These are phyloP conservation scores for Phaeosphaeriaceae sp. DNA, from an alignment of 2,329 filamentous ascomycete species.

Conservation along the genomic window DNA sequence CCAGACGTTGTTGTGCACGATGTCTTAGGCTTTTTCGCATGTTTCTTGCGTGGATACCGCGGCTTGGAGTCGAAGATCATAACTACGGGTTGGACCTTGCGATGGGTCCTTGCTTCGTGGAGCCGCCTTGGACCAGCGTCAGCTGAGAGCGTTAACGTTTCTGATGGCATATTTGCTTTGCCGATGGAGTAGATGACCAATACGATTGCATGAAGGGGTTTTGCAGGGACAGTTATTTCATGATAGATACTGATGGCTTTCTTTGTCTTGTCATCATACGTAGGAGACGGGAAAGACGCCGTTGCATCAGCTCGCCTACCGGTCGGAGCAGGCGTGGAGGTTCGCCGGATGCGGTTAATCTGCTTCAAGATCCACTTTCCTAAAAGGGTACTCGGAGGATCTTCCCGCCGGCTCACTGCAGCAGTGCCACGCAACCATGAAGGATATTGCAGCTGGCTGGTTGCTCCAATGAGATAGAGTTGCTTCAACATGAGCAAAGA, in stretches of 20 bases:
- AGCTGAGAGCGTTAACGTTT: neutral
- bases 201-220: neutral
- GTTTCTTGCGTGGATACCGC: neutral
- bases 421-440: neutral
- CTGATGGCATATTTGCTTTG: neutral
- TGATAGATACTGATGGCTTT: neutral
- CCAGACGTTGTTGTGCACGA: neutral
- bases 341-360: neutral
- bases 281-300: neutral
- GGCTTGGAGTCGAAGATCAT: neutral
- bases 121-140: neutral
- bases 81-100: neutral
- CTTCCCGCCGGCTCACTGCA: slow-evolving; percentile 1
- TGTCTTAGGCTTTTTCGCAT: neutral
- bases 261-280: neutral
- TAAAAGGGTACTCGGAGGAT: neutral
- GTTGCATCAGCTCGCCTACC: neutral
- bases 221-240: neutral
- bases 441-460: neutral
- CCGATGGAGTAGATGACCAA: neutral
- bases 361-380: slow-evolving; percentile 1
- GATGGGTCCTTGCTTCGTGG: neutral
- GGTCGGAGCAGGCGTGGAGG: neutral
- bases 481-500: neutral
- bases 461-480: neutral